These are phyloP conservation scores for Desmodesmus armatus DNA, from an alignment of 139 green algal species.

Conservation along the genomic window DNA sequence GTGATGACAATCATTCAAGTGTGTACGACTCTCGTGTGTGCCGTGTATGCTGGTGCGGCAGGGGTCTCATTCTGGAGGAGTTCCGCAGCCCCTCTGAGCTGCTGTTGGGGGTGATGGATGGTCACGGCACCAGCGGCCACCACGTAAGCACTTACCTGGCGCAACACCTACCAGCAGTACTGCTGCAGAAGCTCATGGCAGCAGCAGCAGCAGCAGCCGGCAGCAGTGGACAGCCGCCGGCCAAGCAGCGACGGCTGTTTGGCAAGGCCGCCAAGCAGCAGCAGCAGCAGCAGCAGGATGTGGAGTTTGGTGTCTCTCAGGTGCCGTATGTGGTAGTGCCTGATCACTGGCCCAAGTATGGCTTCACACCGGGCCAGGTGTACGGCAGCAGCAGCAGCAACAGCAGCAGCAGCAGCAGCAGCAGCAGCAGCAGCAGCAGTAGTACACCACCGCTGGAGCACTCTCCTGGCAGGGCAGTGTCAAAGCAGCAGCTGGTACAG, in stretches of 20 bases:
- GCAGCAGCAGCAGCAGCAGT: conserved; percentile 10
- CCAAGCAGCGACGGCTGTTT: background rate
- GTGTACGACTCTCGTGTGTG: background rate
- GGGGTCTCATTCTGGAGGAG: conserved; percentile 39
- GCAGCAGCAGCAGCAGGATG: background rate
- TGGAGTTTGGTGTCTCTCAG: background rate
- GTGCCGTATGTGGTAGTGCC: conserved; percentile 3
- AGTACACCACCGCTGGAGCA: background rate
- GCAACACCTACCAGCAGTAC: conserved; percentile 37
- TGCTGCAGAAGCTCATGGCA: conserved; percentile 16
- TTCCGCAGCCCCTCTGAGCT: conserved; percentile 32
- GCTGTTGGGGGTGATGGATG: conserved; percentile 42
- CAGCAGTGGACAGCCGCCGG: background rate
- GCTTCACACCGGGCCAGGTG: background rate
- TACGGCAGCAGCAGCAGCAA: background rate
- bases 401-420: conserved; percentile 18
- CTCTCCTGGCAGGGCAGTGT: background rate
- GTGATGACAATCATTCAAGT: background rate
- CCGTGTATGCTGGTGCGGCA: background rate
- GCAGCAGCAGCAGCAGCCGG: conserved; percentile 18
- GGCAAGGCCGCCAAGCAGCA: background rate
- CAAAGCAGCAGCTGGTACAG: conserved; percentile 11
- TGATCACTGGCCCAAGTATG: background rate
- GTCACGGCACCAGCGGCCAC: conserved; percentile 27
- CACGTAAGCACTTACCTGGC: conserved; percentile 25